Conservation (phyloP, 129 eudicot species). For the Cynara cardunculus region DNA sequence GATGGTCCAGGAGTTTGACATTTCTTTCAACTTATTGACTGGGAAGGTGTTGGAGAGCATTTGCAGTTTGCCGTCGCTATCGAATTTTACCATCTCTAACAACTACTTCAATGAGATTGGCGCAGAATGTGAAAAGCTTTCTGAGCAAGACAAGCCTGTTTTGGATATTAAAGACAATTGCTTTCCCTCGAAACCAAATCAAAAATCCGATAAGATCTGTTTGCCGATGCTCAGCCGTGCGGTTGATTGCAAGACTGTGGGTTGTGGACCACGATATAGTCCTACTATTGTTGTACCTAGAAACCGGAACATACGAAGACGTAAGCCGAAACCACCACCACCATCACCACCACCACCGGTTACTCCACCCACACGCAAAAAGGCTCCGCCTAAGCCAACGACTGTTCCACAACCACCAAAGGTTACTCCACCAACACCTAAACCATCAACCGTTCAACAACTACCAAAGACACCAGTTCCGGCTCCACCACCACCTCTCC, state of each 20-base stretch:
- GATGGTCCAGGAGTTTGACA: constrained; percentile 33
- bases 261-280: constrained; percentile 24
- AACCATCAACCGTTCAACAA: constrained; percentile 1
- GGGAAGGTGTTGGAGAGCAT: constrained; percentile 40
- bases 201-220: constrained; percentile 39
- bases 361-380: background rate
- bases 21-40: constrained; percentile 42
- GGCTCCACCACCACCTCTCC: constrained; percentile 17
- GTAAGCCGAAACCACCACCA: background rate
- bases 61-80: constrained; percentile 47
- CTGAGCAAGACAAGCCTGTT: background rate
- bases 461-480: background rate
- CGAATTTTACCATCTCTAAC: constrained; percentile 30
- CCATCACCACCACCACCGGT: background rate
- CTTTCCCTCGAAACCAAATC: constrained; percentile 31
- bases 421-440: constrained; percentile 23
- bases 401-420: constrained; percentile 10
- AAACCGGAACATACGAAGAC: background rate
- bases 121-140: constrained; percentile 25
- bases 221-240: constrained; percentile 11
- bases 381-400: background rate
- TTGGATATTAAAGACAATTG: constrained; percentile 43
- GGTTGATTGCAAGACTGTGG: constrained; percentile 40
- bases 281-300: background rate
- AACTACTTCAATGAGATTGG: constrained; percentile 51